Conservation (phyloP, 805 yeast species). For the Zygosaccharomyces gambellarensis region DNA sequence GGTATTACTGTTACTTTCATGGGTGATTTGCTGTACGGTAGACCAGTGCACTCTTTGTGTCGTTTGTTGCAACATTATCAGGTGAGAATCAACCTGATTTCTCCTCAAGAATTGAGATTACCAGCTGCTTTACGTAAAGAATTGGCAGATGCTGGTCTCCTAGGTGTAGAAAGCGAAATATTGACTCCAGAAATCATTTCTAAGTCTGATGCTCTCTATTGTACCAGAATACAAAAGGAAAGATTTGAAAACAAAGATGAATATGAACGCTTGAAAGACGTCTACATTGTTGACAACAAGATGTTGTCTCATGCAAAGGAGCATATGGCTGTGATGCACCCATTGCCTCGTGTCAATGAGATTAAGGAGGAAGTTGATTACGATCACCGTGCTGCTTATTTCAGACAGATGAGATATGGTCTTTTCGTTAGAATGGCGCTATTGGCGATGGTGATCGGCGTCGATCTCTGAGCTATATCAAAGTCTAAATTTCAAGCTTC, state of each 20-base stretch:
- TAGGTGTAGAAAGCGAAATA: slow-evolving; percentile 65
- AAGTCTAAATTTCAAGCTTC: neutral
- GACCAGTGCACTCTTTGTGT: slow-evolving; percentile 96
- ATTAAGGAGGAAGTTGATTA: slow-evolving; percentile 98
- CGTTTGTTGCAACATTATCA: slow-evolving; percentile 86
- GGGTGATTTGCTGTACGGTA: slow-evolving; percentile 98
- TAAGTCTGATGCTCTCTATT: slow-evolving; percentile 89
- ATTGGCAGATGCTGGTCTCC: slow-evolving; percentile 62
- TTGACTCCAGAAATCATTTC: slow-evolving; percentile 83
- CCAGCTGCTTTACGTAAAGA: slow-evolving; percentile 71
- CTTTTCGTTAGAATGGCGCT: slow-evolving; percentile 98
- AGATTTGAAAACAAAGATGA: slow-evolving; percentile 73
- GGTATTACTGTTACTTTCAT: slow-evolving; percentile 96
- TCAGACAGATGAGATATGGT: slow-evolving; percentile 99
- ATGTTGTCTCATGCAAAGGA: slow-evolving; percentile 89
- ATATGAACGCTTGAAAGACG: slow-evolving; percentile 84
- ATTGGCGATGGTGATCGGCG: slow-evolving; percentile 96
- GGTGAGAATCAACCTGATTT: slow-evolving; percentile 84
- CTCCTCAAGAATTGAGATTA: slow-evolving; percentile 82
- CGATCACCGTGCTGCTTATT: slow-evolving; percentile 98
- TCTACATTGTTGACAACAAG: slow-evolving; percentile 87
- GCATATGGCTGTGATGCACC: slow-evolving; percentile 99
- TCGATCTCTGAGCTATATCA: slow-evolving; percentile 51
- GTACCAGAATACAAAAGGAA: slow-evolving; percentile 97
- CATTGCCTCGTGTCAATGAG: slow-evolving; percentile 95